Evolutionary conservation across 768 basidiomycete species (phyloP).

Genomic region (Crucibulum laeve): DNA sequence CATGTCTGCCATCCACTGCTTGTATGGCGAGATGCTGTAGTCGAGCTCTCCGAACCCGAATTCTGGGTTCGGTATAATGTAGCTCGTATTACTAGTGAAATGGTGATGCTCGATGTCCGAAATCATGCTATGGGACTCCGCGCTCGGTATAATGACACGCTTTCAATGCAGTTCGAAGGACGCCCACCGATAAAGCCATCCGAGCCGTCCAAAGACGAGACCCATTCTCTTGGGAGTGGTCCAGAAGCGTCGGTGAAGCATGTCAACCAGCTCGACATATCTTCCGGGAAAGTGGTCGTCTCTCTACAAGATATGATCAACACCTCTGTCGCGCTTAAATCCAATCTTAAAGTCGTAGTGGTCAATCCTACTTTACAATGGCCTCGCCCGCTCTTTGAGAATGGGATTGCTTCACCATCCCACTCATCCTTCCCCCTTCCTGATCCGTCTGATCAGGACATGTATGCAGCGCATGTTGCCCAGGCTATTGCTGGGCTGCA

Average conservation of each 20-base stretch:
- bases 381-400: slow-evolving; percentile 41
- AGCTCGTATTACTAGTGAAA: slow-evolving; percentile 61
- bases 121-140: slow-evolving; percentile 50
- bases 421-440: not conserved
- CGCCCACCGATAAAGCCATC: not conserved
- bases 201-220: too few species aligned
- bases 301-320: slow-evolving; percentile 76
- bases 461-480: slow-evolving; percentile 43
- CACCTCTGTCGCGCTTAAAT: slow-evolving; percentile 69
- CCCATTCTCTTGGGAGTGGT: too few species aligned
- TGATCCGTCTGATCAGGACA: not conserved
- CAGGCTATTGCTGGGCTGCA: slow-evolving; percentile 70
- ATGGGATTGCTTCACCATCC: slow-evolving; percentile 16
- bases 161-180: not conserved
- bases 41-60: slow-evolving; percentile 59
- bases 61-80: slow-evolving; percentile 67
- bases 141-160: slow-evolving; percentile 18
- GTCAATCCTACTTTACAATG: slow-evolving; percentile 48
- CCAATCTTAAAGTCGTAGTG: slow-evolving; percentile 61
- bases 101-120: slow-evolving; percentile 61
- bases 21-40: slow-evolving; percentile 57
- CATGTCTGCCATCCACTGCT: slow-evolving; percentile 74
- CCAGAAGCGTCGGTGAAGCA: not conserved
- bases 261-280: slow-evolving; percentile 19
- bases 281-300: slow-evolving; percentile 35